Evolutionary conservation across 805 yeast species (phyloP), one percentile per base, ranked within the genome.

Genomic region (Pichia thaimueangensis): DNA sequence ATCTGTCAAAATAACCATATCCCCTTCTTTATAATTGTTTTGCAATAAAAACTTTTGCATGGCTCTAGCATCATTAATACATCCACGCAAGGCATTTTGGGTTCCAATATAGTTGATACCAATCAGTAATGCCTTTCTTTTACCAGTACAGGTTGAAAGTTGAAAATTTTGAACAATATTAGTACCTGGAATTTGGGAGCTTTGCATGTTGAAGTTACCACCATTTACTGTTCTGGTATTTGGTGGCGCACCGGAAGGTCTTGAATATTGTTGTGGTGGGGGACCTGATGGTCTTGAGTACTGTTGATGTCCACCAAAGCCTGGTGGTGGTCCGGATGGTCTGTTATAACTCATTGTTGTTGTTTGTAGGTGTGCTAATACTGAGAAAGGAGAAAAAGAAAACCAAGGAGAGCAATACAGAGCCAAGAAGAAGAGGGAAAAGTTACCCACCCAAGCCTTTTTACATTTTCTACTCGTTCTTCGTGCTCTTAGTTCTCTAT

Each of bases 101-200:
- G 54, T 76, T 80, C 37, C 58, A 47, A 75, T 68, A 61, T 86
- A 86, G 63, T 86, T 86, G 59, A 82, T 80, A 11, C 95, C 95
- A 43, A 86, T 70, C 38, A 85, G 56, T 42, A 86, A 58, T 2
- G 95, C 95, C 62, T 86, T 86, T 47, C 78, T 73, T 27, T 70
- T 68, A 12, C 95, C 94, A 5, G 74, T 64, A 66, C 89, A 82
- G 53, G 76, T 73, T 10, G 91, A 81, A 59, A 80, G 80, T 56
- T 78, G 80, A 39, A 52, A 58, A 15, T 51, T 44, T 30, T 58
- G 61, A 16, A 35, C 40, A 16, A 50, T 45, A n/a, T 44, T 39
- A 53, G 65, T 74, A 16, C 65, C 68, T 53, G 58, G 55, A 29
- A 56, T 45, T 23, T 49, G 54, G 25, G 49, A 54, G 5, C 43